Conservation (phyloP, 202 grass and related monocot genomes). For the Musa balbisiana region DNA sequence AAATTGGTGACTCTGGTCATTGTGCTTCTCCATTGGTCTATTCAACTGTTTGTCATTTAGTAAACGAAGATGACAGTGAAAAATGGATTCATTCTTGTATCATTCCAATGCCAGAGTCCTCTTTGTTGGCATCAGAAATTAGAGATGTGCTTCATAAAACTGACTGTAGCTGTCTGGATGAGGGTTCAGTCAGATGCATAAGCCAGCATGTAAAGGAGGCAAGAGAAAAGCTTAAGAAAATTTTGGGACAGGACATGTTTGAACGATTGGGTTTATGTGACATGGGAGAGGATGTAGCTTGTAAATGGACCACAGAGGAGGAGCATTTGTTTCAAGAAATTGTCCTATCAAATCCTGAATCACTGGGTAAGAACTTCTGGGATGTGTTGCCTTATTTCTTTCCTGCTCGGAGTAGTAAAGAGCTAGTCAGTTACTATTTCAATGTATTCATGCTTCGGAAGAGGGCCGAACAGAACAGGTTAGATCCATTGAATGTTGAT, state of each 20-base stretch:
- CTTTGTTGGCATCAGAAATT: conserved; percentile 10
- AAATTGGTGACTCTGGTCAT: conserved; percentile 1
- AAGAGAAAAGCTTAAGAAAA: conserved; percentile 37
- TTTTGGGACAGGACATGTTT: conserved; percentile 47
- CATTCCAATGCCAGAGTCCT: conserved; percentile 20
- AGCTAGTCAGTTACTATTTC: conserved; percentile 77
- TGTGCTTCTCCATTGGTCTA: conserved; percentile 19
- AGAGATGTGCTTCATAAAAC: conserved; percentile 23
- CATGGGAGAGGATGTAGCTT: conserved; percentile 60
- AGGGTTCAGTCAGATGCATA: conserved; percentile 54
- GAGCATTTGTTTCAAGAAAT: conserved; percentile 48
- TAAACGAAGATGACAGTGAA: conserved; percentile 33
- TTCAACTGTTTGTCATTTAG: conserved; percentile 7
- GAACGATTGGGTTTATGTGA: conserved; percentile 48
- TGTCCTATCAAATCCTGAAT: conserved; percentile 45
- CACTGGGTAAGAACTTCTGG: conserved; percentile 57
- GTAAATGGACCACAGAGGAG: conserved; percentile 55
- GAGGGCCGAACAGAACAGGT: conserved; percentile 60
- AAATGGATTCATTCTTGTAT: conserved; percentile 48
- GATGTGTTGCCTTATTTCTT: conserved; percentile 39
- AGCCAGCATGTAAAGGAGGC: conserved; percentile 50
- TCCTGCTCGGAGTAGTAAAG: conserved; percentile 45
- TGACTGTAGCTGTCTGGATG: conserved; percentile 52
- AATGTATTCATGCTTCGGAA: conserved; percentile 75
- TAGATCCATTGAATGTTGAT: conserved; percentile 38